A percentile compares a stretch with the other conserved stretches of the same genome.
These are phyloP conservation scores for Erythrobasidium hasegawianum DNA, from an alignment of 1,284 basidiomycete genomes.

Conservation along the genomic window DNA sequence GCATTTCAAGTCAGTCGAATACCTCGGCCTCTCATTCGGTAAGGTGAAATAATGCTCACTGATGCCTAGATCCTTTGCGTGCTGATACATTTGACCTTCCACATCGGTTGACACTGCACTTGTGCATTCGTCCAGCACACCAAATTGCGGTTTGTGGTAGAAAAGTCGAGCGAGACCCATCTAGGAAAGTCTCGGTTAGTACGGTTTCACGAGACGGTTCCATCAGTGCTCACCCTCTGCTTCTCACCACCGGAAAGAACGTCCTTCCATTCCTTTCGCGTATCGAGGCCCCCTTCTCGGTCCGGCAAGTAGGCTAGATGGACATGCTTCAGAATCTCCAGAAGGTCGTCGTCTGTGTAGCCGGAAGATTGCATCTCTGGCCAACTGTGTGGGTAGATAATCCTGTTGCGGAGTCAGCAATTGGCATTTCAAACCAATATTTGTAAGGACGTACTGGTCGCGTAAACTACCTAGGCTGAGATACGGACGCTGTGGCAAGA, in stretches of 20 bases:
- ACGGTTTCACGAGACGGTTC: too few species aligned
- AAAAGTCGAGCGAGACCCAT: conserved; percentile 82
- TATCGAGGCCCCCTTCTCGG: conserved; percentile 83
- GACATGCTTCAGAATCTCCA: conserved; percentile 69
- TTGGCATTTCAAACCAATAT: too few species aligned
- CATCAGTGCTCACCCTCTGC: conserved; percentile 61
- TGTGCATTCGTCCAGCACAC: conserved; percentile 71
- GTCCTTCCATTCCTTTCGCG: conserved; percentile 93
- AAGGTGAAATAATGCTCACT: too few species aligned
- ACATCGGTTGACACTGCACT: conserved; percentile 95
- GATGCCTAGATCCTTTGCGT: conserved; percentile 84
- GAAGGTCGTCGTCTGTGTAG: conserved; percentile 64
- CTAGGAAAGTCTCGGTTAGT: conserved; percentile 50
- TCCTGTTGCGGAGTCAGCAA: conserved; percentile 45
- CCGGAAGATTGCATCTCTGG: conserved; percentile 65
- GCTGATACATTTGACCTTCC: conserved; percentile 92
- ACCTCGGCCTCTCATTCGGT: too few species aligned
- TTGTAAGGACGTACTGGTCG: background rate
- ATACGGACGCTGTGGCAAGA: conserved; percentile 88
- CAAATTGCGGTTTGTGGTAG: conserved; percentile 68
- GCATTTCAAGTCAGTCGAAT: too few species aligned
- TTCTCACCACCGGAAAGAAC: conserved; percentile 82
- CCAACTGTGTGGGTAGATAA: conserved; percentile 80
- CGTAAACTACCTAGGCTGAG: conserved; percentile 80
- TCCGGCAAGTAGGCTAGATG: conserved; percentile 80